Evolutionary conservation across 2,329 filamentous ascomycete species (phyloP), one percentile per base, ranked within the genome.

Genomic region (Fusarium nodosum): DNA sequence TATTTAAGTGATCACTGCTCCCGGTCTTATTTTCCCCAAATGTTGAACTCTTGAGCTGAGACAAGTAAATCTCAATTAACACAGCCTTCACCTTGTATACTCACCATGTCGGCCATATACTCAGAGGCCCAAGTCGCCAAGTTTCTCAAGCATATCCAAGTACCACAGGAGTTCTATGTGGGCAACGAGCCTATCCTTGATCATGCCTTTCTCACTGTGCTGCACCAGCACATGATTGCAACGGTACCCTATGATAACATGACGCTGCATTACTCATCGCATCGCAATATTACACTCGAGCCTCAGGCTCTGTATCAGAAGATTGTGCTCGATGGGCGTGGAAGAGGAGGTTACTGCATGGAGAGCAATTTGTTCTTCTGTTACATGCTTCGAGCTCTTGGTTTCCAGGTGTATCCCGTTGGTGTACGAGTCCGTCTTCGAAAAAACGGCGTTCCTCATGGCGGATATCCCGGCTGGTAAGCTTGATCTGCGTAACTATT

Each of bases 281-380:
- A 71, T 62, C 80, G 82, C 39, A 60, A 72, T 15, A 77, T 85
- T 36, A 63, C 71, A 16, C 81, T 88, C 9, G 77, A 84, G 24
- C 82, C 84, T 1, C 77, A 83, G n/a, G 68, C 76, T 47, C 77
- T 87, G 3, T 87, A 83, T 72, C 60, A 77, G 18, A 88, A 88
- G 68, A 80, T 87, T 48, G 77, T 88, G 7, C 72, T 56, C 5
- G 72, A 78, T 51, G 75, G 77, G 4, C 79, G 81, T 3, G 80
- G 80, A 8, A 78, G 81, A 4, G 88, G 88, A 20, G 87, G 88
- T 0, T 90, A 90, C 75, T 90, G 87, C 77, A 86, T 90, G 82
- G 87, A 89, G 72, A 81, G 82, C 28, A 84, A 81, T 56, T 81
- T 87, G 42, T 80, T 90, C 22, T 87, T 88, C 69, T 81, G 84